Evolutionary conservation across 495 filamentous ascomycete species (phyloP), one percentile per base, ranked within the genome.

Genomic region (Bacidia gigantensis): DNA sequence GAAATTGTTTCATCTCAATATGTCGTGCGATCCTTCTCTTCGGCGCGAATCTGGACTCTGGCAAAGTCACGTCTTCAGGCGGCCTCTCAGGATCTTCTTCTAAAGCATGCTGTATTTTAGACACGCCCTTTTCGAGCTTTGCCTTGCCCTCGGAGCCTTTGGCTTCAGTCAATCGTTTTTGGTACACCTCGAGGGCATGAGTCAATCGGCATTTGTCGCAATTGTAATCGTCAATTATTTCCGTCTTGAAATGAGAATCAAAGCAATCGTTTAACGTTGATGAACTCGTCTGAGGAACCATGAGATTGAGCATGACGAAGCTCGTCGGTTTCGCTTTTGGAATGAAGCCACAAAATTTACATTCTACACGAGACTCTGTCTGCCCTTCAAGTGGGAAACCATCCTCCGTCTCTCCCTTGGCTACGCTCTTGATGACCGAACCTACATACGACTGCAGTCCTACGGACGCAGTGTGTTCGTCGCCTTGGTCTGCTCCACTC

Each of bases 141-240:
- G 61, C 46, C 72, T 70, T n/a, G 75, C 71, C 40, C 70, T 60
- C 20, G 61, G 63, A n/a, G 69, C 64, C 46, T 65, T 70, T 29
- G 67, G 62, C 32, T 70, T 68, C 25, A n/a, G 67, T 64, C 22
- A 70, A 62, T 45, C 81, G 79, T 0, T 76, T 68, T 2, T 58
- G 49, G 14, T 64, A 69, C 20, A 60, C 48, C 18, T 75, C 71
- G 18, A 87, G 53, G 1, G 89, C 88, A 67, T 95, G 83, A 43
- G 84, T 64, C n/a, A 98, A 73, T 11, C 86, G 83, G 54, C 92
- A 98, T 59, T 80, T 84, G 53, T 96, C 92, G 64, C 92, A 99
- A 45, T 83, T 84, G 68, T 90, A 99, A 62, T 95, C 92, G 48
- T 99, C 93, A 48, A 99, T 95, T 61, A 86, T 83, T 60, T 99